Evolutionary conservation across 2,329 filamentous ascomycete species (phyloP), one percentile per base, ranked within the genome.

Genomic region (Aspergillus costaricaensis): DNA sequence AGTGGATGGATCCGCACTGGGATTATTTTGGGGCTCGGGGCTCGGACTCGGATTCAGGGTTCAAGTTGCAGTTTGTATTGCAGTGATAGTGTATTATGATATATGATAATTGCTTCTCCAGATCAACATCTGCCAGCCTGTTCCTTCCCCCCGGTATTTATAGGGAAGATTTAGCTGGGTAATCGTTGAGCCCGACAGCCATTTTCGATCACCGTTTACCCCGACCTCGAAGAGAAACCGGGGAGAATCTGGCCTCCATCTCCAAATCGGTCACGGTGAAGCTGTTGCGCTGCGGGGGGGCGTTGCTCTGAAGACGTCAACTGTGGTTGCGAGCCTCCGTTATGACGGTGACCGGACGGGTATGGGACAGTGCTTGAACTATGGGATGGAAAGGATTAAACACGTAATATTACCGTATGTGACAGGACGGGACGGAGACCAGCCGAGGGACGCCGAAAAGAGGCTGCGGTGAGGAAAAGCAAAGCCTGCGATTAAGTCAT

Each of bases 401-500:
- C 23, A 12, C 25, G 17, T 8, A 47, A 41, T 8, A 23, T 49
- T 68, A 63, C 58, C 38, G 58, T 64, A 61, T 30, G 19, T 15
- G 36, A 63, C 55, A 30, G 9, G 27, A 63, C 59, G 17, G 10
- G 47, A 57, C 60, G 36, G 48, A 50, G 21, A 9, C 25, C 30
- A 32, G 55, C 58, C 27, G 55, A 38, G 57, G 51, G 19, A 15
- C 55, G 59, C 72, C 72, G 57, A 72, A 74, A 74, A 68, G 67
- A 73, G 73, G 53, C 66, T 74, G 70, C 73, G 73, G 73, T 75
- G 73, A 75, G 68, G 59, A 44, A 44, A 21, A 19, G 19, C 41
- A 21, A 44, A 44, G 41, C 38, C 27, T n/a, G 8, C 39, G 38
- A 53, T 17, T 4, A 50, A 19, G 41, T 50, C 48, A 15, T 25